Percentiles rank a stretch among this genome's conserved stretches.
These are phyloP conservation scores for Fusarium sp. DNA, from an alignment of 2,329 filamentous ascomycete genomes.

Conservation along the genomic window DNA sequence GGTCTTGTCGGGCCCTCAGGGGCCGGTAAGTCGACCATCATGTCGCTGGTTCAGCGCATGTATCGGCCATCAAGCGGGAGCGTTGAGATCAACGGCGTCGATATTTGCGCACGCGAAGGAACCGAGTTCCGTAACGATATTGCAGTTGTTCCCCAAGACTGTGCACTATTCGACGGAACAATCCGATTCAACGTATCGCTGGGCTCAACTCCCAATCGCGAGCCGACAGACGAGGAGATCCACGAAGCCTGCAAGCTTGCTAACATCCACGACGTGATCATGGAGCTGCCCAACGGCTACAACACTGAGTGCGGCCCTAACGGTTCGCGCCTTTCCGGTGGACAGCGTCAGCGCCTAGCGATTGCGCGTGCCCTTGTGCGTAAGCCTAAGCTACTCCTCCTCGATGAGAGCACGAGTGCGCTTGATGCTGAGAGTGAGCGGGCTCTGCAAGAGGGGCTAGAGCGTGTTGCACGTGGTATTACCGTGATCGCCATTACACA, in stretches of 20 bases:
- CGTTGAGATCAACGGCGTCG: constrained; percentile 60
- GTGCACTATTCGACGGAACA: constrained; percentile 69
- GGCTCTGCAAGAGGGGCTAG: constrained; percentile 75
- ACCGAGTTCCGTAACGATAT: constrained; percentile 65
- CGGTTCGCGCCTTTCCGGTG: constrained; percentile 80
- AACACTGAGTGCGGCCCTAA: constrained; percentile 77
- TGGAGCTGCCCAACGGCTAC: constrained; percentile 73
- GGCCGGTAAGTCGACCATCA: constrained; percentile 75
- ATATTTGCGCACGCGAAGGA: constrained; percentile 60
- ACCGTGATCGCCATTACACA: constrained; percentile 72
- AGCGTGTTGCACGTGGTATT: constrained; percentile 66
- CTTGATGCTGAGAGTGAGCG: constrained; percentile 79
- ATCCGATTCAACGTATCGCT: constrained; percentile 69
- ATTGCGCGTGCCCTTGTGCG: constrained; percentile 83
- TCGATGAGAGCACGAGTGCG: constrained; percentile 86
- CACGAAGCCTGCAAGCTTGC: constrained; percentile 75
- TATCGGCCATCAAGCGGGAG: constrained; percentile 59
- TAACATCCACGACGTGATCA: constrained; percentile 78
- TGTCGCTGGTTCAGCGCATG: constrained; percentile 67
- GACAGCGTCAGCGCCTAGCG: constrained; percentile 81
- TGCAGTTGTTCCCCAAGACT: constrained; percentile 70
- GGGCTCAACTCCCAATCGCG: constrained; percentile 66
- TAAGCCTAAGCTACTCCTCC: constrained; percentile 77
- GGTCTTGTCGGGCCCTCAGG: constrained; percentile 76
- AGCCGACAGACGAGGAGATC: constrained; percentile 71